phyloP scores from a whole-genome alignment of 2,329 filamentous ascomycete species.

The Diaporthe humulicola region DNA sequence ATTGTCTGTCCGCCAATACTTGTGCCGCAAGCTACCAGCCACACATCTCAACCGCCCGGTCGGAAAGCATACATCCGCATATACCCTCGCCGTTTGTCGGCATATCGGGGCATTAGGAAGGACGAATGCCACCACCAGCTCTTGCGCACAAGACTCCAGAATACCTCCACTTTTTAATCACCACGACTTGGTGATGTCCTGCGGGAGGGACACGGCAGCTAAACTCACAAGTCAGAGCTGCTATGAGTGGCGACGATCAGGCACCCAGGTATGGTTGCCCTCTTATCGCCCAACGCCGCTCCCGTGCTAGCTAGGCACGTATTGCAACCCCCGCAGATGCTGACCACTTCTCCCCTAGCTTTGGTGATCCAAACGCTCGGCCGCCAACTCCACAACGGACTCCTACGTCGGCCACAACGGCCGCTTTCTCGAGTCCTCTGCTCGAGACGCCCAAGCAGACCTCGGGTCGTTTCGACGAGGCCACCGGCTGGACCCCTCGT shows the following conservation, averaged over 20 bases:
- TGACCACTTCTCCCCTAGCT: constrained; percentile 61
- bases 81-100: constrained; percentile 34
- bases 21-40: constrained; percentile 17
- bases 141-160: background rate
- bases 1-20: constrained; percentile 25
- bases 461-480: constrained; percentile 57
- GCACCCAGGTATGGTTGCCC: constrained; percentile 60
- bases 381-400: constrained; percentile 71
- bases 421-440: constrained; percentile 65
- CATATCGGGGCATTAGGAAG: constrained; percentile 29
- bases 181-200: constrained; percentile 35
- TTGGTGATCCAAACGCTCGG: constrained; percentile 74
- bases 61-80: constrained; percentile 25
- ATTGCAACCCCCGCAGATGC: constrained; percentile 45
- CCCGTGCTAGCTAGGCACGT: constrained; percentile 18
- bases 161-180: constrained; percentile 5
- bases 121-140: constrained; percentile 18
- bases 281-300: constrained; percentile 33
- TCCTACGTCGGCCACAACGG: constrained; percentile 65
- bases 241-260: constrained; percentile 72
- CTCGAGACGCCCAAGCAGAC: constrained; percentile 69
- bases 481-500: constrained; percentile 69
- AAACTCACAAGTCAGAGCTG: constrained; percentile 51
- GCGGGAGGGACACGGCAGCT: constrained; percentile 13
- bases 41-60: constrained; percentile 29